A percentile compares a stretch with the other conserved stretches of the same genome.
These are phyloP conservation scores for Exophiala spinifera DNA, from an alignment of 2,329 filamentous ascomycete genomes.

Conservation along the genomic window DNA sequence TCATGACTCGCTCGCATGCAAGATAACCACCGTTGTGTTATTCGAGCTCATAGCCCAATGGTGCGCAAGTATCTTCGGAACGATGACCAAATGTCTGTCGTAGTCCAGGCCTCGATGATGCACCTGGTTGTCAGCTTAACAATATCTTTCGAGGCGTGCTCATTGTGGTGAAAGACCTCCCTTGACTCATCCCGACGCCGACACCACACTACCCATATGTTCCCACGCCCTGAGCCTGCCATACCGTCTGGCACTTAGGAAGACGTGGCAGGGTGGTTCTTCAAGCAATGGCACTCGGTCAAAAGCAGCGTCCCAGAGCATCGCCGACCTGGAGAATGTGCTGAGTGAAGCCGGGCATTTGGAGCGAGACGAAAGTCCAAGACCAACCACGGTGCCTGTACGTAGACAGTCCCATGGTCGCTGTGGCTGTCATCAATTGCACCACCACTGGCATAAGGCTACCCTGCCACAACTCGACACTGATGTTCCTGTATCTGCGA, in stretches of 20 bases:
- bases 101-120: neutral
- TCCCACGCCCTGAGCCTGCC: constrained; percentile 53
- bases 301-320: constrained; percentile 53
- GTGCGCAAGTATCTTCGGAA: too few relatives aligned
- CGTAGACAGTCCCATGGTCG: constrained; percentile 44
- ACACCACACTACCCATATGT: constrained; percentile 67
- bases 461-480: constrained; percentile 56
- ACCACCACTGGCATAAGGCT: constrained; percentile 63
- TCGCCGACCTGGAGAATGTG: constrained; percentile 54
- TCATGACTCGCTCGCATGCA: too few relatives aligned
- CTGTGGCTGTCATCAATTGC: constrained; percentile 65
- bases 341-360: constrained; percentile 49
- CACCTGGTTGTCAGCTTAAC: constrained; percentile 6
- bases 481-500: constrained; percentile 58
- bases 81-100: too few relatives aligned
- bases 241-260: constrained; percentile 55
- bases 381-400: too few relatives aligned
- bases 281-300: constrained; percentile 62
- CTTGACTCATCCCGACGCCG: constrained; percentile 64
- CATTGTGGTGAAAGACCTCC: constrained; percentile 42
- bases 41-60: too few relatives aligned
- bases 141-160: constrained; percentile 5
- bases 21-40: neutral
- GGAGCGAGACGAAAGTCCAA: constrained; percentile 30
- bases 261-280: constrained; percentile 64